These are phyloP conservation scores for Penicillium psychrosexuale DNA, from an alignment of 2,329 filamentous ascomycete genomes.

Conservation along the genomic window DNA sequence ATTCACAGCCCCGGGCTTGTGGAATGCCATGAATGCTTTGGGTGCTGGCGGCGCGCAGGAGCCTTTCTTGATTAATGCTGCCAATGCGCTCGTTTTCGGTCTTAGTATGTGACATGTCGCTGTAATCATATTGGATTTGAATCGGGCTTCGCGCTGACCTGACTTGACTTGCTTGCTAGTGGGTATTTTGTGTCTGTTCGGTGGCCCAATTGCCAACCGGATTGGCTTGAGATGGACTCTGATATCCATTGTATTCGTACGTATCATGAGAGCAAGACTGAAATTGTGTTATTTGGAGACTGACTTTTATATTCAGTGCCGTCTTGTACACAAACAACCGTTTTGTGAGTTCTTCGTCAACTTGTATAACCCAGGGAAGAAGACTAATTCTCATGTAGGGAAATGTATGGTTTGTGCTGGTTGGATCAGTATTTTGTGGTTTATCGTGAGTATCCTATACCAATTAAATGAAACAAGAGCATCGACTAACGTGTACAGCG, in stretches of 20 bases:
- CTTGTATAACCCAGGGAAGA: too few relatives aligned
- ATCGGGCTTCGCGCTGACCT: not conserved
- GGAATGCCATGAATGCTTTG: slow-evolving; percentile 56
- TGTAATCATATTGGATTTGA: slow-evolving; percentile 13
- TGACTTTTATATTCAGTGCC: slow-evolving; percentile 25
- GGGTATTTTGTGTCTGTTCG: slow-evolving; percentile 46
- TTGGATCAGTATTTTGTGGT: slow-evolving; percentile 50
- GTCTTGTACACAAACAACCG: slow-evolving; percentile 46
- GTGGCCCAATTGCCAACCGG: slow-evolving; percentile 49
- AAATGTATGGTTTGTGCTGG: slow-evolving; percentile 52
- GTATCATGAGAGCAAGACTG: not conserved
- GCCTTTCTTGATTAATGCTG: slow-evolving; percentile 53
- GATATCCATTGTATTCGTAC: slow-evolving; percentile 47
- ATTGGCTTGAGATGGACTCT: slow-evolving; percentile 50
- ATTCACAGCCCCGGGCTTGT: slow-evolving; percentile 47
- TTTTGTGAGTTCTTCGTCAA: slow-evolving; percentile 17
- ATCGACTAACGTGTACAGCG: slow-evolving; percentile 18
- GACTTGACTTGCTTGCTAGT: slow-evolving; percentile 30
- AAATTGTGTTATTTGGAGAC: not conserved
- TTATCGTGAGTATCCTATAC: slow-evolving; percentile 32
- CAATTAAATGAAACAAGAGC: accelerated
- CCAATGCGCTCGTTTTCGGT: slow-evolving; percentile 52
- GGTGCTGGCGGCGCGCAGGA: slow-evolving; percentile 54
- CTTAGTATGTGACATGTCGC: slow-evolving; percentile 23
- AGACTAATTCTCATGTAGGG: slow-evolving; percentile 31